phyloP scores from a whole-genome alignment of 768 basidiomycete genomes.

The Amanita brunnescens region DNA sequence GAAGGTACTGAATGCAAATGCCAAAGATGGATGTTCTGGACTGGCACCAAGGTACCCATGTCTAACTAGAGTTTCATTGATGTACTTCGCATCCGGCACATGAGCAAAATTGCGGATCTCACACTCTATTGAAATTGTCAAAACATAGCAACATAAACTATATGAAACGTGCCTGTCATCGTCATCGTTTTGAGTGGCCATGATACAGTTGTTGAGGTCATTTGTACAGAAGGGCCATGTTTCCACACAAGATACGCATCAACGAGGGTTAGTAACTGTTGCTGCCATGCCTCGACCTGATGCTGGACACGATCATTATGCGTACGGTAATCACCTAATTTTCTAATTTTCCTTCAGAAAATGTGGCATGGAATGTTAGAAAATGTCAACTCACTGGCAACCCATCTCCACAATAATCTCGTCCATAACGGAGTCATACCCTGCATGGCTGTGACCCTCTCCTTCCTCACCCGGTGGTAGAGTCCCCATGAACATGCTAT shows the following conservation, averaged over 20 bases:
- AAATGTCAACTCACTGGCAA: not conserved
- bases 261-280: not conserved
- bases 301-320: not conserved
- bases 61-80: slow-evolving; percentile 12
- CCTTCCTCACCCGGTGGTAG: not conserved
- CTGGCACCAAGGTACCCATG: slow-evolving; percentile 16
- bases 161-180: no score
- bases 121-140: no score
- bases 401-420: not conserved
- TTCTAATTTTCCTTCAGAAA: not conserved
- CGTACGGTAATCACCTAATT: not conserved
- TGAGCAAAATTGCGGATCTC: no score
- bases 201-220: no score
- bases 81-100: slow-evolving; percentile 6
- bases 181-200: no score
- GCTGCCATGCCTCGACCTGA: not conserved
- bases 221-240: not conserved
- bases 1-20: slow-evolving; percentile 12
- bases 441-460: not conserved
- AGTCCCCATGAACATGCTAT: not conserved
- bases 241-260: not conserved
- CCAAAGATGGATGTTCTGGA: slow-evolving; percentile 13
- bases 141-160: no score
- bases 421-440: not conserved
- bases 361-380: no score